phyloP scores from a whole-genome alignment of 31 red algal genomes.

The Pterothamnion heteromorphum region DNA sequence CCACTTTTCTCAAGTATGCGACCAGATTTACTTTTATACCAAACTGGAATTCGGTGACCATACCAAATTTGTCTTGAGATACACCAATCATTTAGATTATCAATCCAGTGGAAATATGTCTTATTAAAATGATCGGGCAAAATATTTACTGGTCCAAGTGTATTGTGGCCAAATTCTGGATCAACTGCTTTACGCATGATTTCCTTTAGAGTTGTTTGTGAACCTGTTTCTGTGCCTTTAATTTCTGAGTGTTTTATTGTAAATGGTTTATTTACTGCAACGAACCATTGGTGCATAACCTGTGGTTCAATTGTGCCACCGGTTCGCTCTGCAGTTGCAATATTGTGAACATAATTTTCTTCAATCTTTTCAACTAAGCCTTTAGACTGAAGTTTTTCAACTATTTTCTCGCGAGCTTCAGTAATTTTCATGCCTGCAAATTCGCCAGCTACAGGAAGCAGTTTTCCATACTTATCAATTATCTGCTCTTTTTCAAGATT shows the following conservation, averaged over 20 bases:
- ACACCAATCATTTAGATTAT: conserved; percentile 98
- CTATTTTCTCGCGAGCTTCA: conserved; percentile 71
- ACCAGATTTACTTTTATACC: conserved; percentile 55
- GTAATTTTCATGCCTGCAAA: conserved; percentile 80
- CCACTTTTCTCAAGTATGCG: no score
- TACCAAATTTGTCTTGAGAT: conserved; percentile 97
- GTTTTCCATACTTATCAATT: conserved; percentile 86
- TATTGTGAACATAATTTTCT: conserved; percentile 61
- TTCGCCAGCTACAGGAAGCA: conserved; percentile 64
- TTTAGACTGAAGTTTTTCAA: conserved; percentile 63
- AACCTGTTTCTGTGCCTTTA: no score
- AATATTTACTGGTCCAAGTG: conserved; percentile 48
- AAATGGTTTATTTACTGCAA: conserved; percentile 57
- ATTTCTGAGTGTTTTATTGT: no score
- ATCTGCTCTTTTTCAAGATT: conserved; percentile 72
- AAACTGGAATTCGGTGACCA: conserved; percentile 97
- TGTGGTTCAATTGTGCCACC: conserved; percentile 97
- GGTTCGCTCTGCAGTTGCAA: conserved; percentile 86
- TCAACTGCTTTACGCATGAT: no score
- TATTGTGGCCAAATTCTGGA: not conserved
- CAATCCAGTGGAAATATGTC: conserved; percentile 90
- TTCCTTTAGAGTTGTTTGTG: no score
- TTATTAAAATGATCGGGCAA: conserved; percentile 89
- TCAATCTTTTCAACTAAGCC: conserved; percentile 72
- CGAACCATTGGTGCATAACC: conserved; percentile 94